Conservation (phyloP, 495 filamentous ascomycete species). For the Melanomma pulvis-pyrius region DNA sequence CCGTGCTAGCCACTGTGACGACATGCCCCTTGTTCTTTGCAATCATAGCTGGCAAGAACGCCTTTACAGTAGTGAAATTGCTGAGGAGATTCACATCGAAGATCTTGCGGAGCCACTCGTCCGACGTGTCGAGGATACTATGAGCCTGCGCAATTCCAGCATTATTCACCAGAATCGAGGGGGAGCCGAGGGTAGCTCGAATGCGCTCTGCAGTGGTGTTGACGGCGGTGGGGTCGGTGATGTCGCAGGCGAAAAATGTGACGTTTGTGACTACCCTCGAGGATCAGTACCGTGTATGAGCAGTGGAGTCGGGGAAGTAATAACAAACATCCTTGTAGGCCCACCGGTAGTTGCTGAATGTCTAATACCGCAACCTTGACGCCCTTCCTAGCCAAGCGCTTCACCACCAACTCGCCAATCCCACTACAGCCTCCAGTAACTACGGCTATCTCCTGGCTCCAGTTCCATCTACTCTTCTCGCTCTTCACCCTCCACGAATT, state of each 20-base stretch:
- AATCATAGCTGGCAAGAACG: constrained; percentile 66
- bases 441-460: constrained; percentile 57
- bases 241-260: constrained; percentile 56
- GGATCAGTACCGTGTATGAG: neutral
- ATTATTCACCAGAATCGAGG: constrained; percentile 64
- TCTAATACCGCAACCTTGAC: constrained; percentile 53
- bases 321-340: constrained; percentile 26
- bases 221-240: constrained; percentile 55
- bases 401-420: constrained; percentile 57
- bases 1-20: constrained; percentile 58
- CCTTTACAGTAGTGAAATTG: constrained; percentile 59
- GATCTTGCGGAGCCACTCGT: constrained; percentile 53
- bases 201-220: constrained; percentile 46
- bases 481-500: constrained; percentile 54
- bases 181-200: constrained; percentile 48
- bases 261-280: constrained; percentile 24
- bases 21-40: constrained; percentile 63
- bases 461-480: constrained; percentile 42
- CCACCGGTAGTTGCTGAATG: constrained; percentile 27
- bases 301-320: neutral
- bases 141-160: constrained; percentile 62
- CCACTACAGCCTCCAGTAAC: constrained; percentile 62
- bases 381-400: constrained; percentile 51
- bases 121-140: constrained; percentile 53
- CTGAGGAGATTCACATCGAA: constrained; percentile 63